Evolutionary conservation across 192 early-diverging fungal species (phyloP).

Genomic region (Gorgonomyces haynaldii): DNA sequence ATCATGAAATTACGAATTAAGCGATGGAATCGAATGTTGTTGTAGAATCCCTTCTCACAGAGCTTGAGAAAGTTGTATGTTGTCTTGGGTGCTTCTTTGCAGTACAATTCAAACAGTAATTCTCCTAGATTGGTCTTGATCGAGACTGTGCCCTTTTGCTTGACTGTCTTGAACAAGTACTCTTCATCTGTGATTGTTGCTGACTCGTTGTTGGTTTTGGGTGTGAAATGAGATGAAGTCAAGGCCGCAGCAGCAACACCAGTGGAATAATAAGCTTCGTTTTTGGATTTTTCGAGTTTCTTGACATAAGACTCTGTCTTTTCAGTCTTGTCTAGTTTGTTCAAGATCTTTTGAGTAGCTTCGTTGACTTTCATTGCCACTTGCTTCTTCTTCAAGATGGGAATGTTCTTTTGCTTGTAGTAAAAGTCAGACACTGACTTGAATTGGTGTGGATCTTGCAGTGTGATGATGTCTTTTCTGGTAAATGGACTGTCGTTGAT

Average conservation of each 20-base stretch:
- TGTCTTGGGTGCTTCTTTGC: constrained; percentile 69
- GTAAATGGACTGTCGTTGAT: constrained; percentile 80
- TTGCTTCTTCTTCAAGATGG: constrained; percentile 13
- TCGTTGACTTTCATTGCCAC: constrained; percentile 24
- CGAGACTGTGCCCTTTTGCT: constrained; percentile 63
- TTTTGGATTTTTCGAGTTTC: constrained; percentile 43
- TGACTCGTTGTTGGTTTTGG: constrained; percentile 56
- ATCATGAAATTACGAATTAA: constrained; percentile 46
- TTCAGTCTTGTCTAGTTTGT: constrained; percentile 45
- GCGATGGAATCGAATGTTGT: constrained; percentile 71
- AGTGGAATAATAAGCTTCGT: constrained; percentile 74
- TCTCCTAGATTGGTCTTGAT: constrained; percentile 76
- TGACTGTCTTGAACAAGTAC: constrained; percentile 74
- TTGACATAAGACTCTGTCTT: constrained; percentile 32
- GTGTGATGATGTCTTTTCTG: constrained; percentile 74
- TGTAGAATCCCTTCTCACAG: constrained; percentile 59
- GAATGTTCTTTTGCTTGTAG: constrained; percentile 37
- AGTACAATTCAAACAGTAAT: constrained; percentile 69
- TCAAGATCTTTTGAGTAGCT: constrained; percentile 45
- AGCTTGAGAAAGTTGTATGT: constrained; percentile 90
- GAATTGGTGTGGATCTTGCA: constrained; percentile 77
- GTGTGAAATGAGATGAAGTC: constrained; percentile 73
- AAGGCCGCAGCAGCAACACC: constrained; percentile 68
- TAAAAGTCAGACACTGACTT: constrained; percentile 61
- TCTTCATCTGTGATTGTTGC: constrained; percentile 70